Evolutionary conservation across 106 monocot genomes (phyloP).

Genomic region (Platanthera zijinensis): DNA sequence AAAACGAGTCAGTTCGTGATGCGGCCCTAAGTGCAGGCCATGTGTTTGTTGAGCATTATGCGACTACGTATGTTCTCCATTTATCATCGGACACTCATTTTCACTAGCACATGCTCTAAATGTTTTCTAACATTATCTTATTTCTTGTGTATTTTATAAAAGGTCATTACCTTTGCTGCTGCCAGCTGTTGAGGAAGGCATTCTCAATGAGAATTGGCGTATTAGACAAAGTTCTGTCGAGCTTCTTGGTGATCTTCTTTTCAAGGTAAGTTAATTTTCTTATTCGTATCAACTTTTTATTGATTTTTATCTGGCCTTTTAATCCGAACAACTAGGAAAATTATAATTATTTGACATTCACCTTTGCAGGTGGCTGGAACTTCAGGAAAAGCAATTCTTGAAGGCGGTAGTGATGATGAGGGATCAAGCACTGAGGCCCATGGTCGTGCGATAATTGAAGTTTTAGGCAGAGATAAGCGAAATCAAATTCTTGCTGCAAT

Average conservation of each 20-base stretch:
- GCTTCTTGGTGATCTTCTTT: slow-evolving; percentile 93
- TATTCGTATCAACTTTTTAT: neutral
- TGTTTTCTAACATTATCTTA: slow-evolving; percentile 8
- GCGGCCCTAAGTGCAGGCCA: slow-evolving; percentile 98
- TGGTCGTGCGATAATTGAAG: slow-evolving; percentile 97
- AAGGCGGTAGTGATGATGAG: slow-evolving; percentile 99
- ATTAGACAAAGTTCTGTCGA: slow-evolving; percentile 98
- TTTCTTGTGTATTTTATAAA: slow-evolving; percentile 4
- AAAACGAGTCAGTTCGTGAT: slow-evolving; percentile 99
- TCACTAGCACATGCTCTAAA: neutral
- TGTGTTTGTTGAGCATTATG: slow-evolving; percentile 99
- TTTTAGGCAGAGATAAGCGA: slow-evolving; percentile 74
- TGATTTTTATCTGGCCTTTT: neutral
- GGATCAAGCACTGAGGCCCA: slow-evolving; percentile 98
- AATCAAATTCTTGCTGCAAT: slow-evolving; percentile 96
- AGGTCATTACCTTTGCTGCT: slow-evolving; percentile 92
- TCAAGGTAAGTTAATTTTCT: slow-evolving; percentile 49
- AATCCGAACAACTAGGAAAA: neutral
- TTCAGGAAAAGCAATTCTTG: slow-evolving; percentile 92
- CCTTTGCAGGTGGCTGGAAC: slow-evolving; percentile 82
- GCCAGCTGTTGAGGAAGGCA: slow-evolving; percentile 94
- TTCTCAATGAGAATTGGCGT: slow-evolving; percentile 98
- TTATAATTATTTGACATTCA: slow-evolving; percentile 3
- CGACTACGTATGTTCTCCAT: slow-evolving; percentile 55
- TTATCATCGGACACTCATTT: slow-evolving; percentile 6